Base-by-base conservation (phyloP, 768 basidiomycete genomes). In the Hygrophorus pudorinus region DNA sequence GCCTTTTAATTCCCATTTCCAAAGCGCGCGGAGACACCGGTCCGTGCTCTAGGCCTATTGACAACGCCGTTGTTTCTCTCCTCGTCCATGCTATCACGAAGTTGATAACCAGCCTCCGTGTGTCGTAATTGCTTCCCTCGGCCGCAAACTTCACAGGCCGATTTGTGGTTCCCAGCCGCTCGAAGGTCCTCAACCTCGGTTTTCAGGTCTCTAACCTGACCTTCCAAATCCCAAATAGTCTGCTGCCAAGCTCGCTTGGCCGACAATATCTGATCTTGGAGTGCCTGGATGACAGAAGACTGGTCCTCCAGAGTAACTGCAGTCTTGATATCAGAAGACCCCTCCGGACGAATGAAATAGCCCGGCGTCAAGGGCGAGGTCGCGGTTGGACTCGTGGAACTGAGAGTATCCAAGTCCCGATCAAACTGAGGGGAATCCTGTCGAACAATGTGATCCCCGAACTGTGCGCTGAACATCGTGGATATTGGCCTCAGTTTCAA, bases 401-500 rank as follows among this genome's bases (percentile, higher is more conserved):
- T 76, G 9, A 76, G 72, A 1, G 77, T 76, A 45, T 70, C 70
- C 1, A 62, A 53, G 42, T 75, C 76, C 1, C 58, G 48, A 29
- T 63, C 56, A 7, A 66, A 62, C 4, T 60, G 59, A 27, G 66
- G 61, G 8, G 62, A 56, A 29, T 62, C 64, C 16, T 54, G 47
- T 37, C 52, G 44, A 5, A 70, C 60, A 28, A 75, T 61, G 39
- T 72, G 67, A 24, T 72, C 70, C 7, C 71, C 67, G 53, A 88
- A 84, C 20, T 83, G 77, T 8, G 76, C 65, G 54, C 82, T 81
- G 59, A 90, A 90, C 34, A 81, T 65, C 1, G 79, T 77, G 16
- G 87, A 89, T 13, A 88, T 68, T 2, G 86, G 86, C 12, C 87
- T 75, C 41, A 90, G 62, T 53, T 75, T 78, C 38, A 90, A 69